Evolutionary conservation across 768 basidiomycete genomes (phyloP).

Genomic region (Naematelia aurantialba): DNA sequence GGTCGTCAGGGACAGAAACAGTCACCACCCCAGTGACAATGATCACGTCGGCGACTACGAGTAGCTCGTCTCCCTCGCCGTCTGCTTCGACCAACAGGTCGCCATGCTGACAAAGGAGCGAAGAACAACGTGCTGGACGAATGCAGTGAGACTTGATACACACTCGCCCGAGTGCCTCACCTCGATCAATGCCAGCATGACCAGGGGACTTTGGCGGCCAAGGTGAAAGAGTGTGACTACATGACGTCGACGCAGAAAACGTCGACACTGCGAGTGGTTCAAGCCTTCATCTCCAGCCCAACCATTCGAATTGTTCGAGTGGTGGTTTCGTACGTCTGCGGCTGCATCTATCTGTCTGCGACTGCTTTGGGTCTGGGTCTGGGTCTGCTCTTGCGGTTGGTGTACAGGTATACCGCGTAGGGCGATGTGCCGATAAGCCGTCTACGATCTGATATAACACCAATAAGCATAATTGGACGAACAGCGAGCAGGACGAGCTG

Average conservation of each 20-base stretch:
- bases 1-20: not conserved
- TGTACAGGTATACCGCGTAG: too few relatives aligned
- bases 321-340: too few relatives aligned
- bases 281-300: too few relatives aligned
- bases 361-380: too few relatives aligned
- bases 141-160: conserved; percentile 36
- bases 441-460: conserved; percentile 18
- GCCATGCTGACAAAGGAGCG: conserved; percentile 8
- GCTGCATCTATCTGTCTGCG: too few relatives aligned
- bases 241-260: conserved; percentile 38
- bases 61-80: not conserved
- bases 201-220: conserved; percentile 18
- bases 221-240: conserved; percentile 34
- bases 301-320: not conserved
- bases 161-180: conserved; percentile 19
- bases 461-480: conserved; percentile 28
- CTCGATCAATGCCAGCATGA: conserved; percentile 17
- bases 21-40: not conserved
- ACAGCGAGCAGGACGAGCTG: conserved; percentile 27
- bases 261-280: conserved; percentile 31
- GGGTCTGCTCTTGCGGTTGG: too few relatives aligned
- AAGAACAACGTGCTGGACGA: conserved; percentile 24
- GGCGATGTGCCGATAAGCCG: not conserved
- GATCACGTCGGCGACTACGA: not conserved
- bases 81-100: not conserved